These are phyloP conservation scores for Candida quercuum DNA, from an alignment of 805 yeast species.

Conservation along the genomic window DNA sequence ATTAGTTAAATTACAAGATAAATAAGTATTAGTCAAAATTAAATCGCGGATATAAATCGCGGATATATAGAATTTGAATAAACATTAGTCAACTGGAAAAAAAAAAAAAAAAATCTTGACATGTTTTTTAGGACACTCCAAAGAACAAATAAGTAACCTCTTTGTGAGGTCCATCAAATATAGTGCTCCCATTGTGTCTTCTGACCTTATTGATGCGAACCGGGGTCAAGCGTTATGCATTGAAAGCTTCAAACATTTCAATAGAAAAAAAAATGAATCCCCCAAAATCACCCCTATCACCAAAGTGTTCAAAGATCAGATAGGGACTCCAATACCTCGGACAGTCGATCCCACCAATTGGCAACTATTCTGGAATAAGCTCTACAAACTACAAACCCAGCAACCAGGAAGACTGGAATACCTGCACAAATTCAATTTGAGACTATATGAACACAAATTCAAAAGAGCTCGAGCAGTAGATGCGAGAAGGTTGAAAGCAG, in stretches of 20 bases:
- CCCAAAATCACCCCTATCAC: neutral
- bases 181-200: too few species aligned
- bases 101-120: too few species aligned
- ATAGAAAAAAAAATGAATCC: neutral
- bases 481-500: neutral
- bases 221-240: too few species aligned
- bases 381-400: neutral
- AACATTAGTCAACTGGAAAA: too few species aligned
- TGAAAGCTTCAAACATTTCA: neutral
- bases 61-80: too few species aligned
- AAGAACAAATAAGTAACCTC: too few species aligned
- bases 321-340: neutral
- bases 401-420: neutral
- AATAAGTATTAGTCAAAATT: too few species aligned
- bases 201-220: too few species aligned
- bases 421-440: neutral
- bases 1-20: too few species aligned
- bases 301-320: neutral
- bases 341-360: neutral
- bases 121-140: too few species aligned
- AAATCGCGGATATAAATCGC: too few species aligned
- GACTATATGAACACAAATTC: neutral
- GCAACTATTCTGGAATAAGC: neutral
- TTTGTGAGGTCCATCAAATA: too few species aligned
- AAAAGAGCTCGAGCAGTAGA: neutral